Percentiles rank a stretch among this genome's conserved stretches.
phyloP scores from a whole-genome alignment of 352 stramenopile species.

The Globisporangium radiosum region DNA sequence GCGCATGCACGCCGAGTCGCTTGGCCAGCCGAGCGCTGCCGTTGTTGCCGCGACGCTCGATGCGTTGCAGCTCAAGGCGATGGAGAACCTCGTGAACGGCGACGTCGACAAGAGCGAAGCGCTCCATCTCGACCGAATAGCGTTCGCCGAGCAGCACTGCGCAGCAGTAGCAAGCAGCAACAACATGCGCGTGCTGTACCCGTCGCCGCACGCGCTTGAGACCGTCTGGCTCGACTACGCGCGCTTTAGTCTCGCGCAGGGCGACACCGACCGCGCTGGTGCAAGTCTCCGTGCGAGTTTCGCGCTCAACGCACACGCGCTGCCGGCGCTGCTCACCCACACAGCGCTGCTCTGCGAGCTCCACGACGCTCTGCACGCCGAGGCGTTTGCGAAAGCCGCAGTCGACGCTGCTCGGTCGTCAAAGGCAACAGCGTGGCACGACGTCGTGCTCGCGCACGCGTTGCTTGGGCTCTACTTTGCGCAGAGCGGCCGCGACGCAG shows the following conservation, averaged over 20 bases:
- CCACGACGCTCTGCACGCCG: slow-evolving; percentile 32
- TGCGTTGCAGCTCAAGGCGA: slow-evolving; percentile 36
- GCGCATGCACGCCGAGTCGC: slow-evolving; percentile 15
- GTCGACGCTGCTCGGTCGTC: slow-evolving; percentile 10
- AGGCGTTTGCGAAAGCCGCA: slow-evolving; percentile 38
- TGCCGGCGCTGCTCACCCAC: slow-evolving; percentile 42
- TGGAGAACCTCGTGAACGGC: slow-evolving; percentile 68
- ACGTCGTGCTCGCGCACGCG: slow-evolving; percentile 40
- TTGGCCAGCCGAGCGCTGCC: slow-evolving; percentile 16
- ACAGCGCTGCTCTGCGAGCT: slow-evolving; percentile 57
- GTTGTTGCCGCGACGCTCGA: slow-evolving; percentile 24
- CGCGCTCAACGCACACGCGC: slow-evolving; percentile 28
- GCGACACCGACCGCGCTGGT: slow-evolving; percentile 48
- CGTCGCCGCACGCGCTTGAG: slow-evolving; percentile 13
- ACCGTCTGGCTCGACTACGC: slow-evolving; percentile 63
- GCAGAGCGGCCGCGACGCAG: slow-evolving; percentile 33
- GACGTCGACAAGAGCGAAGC: slow-evolving; percentile 57
- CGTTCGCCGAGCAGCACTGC: slow-evolving; percentile 36
- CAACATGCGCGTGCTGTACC: background rate
- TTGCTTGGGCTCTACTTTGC: slow-evolving; percentile 58
- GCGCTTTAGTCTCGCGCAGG: slow-evolving; percentile 39
- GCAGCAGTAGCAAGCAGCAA: background rate
- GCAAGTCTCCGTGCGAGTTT: slow-evolving; percentile 54
- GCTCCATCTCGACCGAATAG: slow-evolving; percentile 60
- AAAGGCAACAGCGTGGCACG: background rate